Evolutionary conservation across 1,284 basidiomycete species (phyloP), one percentile per base, ranked within the genome.

Genomic region (Sparassis latifolia): DNA sequence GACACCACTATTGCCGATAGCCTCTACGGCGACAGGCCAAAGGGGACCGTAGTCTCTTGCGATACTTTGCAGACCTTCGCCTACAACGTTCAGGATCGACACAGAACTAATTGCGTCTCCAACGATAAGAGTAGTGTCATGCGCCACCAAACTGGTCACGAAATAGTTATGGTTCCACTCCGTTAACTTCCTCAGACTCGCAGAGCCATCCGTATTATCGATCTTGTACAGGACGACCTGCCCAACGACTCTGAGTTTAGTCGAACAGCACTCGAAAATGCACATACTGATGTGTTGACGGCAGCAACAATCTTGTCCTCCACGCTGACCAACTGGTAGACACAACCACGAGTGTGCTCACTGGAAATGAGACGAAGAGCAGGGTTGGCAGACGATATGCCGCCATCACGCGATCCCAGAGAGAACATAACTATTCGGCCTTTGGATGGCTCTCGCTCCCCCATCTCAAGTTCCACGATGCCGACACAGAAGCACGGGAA

Each of bases 51-150:
- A 88, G 66, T 97, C 91, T 58, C 84, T 79, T 20, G 87, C 86
- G 37, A 89, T 68, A 29, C 78, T 79, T 50, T 75, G 64, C 2
- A 96, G 66, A 54, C 74, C 71, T 3, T 69, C 64, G 2, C 50
- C 61, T 4, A 67, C 73, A 1, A 86, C 64, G 44, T 78, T 76
- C 12, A 96, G 69, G 3, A 91, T 63, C 4, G 90, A 86, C 7
- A 97, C 75, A 2, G 92, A 94, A 61, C 84, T 81, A 49, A 96
- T 81, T 1, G 86, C 84, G 62, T 97, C 94, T 27, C 90, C 90
- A 10, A 86, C 77, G 12, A 79, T 78, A 47, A 83, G 67, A 54
- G 62, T 76, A 59, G 84, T 68, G 2, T 69, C 74, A 45, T 73
- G 74, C 4, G 75, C 70, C 1, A 75, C 77, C 45, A 86, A 65